phyloP scores from a whole-genome alignment of 2,329 filamentous ascomycete genomes.

The Arthrinium puccinioides region DNA sequence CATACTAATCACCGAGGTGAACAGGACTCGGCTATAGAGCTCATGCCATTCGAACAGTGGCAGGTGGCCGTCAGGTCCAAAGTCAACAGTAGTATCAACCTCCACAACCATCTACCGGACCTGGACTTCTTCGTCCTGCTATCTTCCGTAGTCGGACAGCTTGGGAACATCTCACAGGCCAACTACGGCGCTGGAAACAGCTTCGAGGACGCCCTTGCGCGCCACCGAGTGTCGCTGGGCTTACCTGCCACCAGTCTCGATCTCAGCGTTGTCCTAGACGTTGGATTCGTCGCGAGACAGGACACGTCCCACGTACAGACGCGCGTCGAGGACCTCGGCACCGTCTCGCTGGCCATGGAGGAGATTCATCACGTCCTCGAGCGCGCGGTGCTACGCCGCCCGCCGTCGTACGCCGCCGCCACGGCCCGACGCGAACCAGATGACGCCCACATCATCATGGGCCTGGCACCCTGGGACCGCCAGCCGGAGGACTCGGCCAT shows the following conservation, averaged over 20 bases:
- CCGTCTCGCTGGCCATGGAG: neutral
- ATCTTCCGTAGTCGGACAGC: constrained; percentile 27
- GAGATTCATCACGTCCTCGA: constrained; percentile 1
- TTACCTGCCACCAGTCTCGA: constrained; percentile 4
- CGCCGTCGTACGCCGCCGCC: too few relatives aligned
- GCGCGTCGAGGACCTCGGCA: neutral
- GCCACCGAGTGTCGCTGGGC: neutral
- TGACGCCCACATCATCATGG: constrained; percentile 1
- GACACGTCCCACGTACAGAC: neutral
- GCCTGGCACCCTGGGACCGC: constrained; percentile 1
- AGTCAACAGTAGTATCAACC: constrained; percentile 9
- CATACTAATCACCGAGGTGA: neutral
- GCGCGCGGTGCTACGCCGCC: neutral
- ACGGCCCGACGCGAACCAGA: neutral
- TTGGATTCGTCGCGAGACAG: constrained; percentile 3
- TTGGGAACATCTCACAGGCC: constrained; percentile 17
- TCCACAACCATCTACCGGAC: constrained; percentile 11
- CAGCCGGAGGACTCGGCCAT: constrained; percentile 4
- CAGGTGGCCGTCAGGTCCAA: constrained; percentile 5
- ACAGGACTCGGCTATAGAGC: constrained; percentile 10
- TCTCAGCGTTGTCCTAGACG: neutral
- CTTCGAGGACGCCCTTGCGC: constrained; percentile 6
- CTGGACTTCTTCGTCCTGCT: constrained; percentile 32
- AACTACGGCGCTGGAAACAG: constrained; percentile 5
- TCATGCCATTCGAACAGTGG: constrained; percentile 8